Evolutionary conservation across 352 stramenopile species (phyloP), one percentile per base, ranked within the genome.

Genomic region (Thalassiosira sp.): DNA sequence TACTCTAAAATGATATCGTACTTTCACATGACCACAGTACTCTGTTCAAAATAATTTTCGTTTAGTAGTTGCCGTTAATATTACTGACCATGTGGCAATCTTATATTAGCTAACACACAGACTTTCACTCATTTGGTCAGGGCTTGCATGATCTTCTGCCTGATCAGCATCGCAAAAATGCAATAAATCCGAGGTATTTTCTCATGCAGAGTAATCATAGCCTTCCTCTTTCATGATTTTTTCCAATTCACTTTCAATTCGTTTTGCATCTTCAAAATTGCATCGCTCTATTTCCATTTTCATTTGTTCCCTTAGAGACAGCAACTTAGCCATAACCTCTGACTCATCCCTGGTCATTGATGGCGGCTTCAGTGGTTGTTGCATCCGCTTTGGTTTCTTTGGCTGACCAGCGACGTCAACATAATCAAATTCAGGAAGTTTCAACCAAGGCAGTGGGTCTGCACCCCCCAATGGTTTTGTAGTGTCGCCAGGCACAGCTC

Each of bases 381-480:
- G 10, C 33, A 45, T 61, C 54, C n/a, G 15, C 22, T 53, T 65
- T 31, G 46, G 18, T 33, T 42, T 59, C 8, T 74, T 57, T 60
- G 74, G 28, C 69, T 91, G 85, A 42, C 85, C 85, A 27, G 82
- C 82, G 8, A 91, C 85, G 70, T 91, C 79, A 1, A 91, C 85
- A 84, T 81, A 91, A 63, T 89, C 80, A 10, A 91, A 76, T 25
- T 78, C 46, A n/a, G 85, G 85, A 28, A 91, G 71, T 64, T 86
- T 86, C 33, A 91, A 65, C 85, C 85, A 91, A 1, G 82, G 85
- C 35, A 91, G 54, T 28, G 85, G 85, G 79, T 91, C 85, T 35
- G 48, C 8, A 15, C 45, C 63, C 20, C 42, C 40, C 13, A 61
- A n/a, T 24, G 37, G 31, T 27, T 56, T 60, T 20, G 52, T 18